Percentiles rank a stretch among this genome's conserved stretches.
phyloP scores from a whole-genome alignment of 805 yeast species.

The Spathaspora arborariae region DNA sequence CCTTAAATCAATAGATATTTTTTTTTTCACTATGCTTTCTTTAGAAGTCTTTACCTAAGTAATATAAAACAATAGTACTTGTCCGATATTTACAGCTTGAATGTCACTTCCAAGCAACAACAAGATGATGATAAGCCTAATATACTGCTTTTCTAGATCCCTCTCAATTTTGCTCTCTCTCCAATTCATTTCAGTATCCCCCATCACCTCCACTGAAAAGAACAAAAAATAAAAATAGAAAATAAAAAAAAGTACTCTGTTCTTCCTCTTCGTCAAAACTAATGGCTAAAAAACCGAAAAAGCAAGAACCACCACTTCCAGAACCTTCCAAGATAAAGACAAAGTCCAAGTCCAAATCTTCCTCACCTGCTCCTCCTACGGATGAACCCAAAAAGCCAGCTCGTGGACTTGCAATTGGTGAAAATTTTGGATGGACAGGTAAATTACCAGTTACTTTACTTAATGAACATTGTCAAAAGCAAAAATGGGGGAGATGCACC shows the following conservation, averaged over 20 bases:
- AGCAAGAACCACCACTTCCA: constrained; percentile 6
- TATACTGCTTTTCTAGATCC: too few species aligned
- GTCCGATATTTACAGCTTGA: too few species aligned
- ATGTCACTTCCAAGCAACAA: too few species aligned
- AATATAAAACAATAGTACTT: too few species aligned
- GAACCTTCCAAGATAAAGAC: constrained; percentile 1
- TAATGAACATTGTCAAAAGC: constrained; percentile 83
- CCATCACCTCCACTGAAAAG: neutral
- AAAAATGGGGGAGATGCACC: constrained; percentile 83
- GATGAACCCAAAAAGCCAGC: constrained; percentile 27
- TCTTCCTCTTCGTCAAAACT: neutral
- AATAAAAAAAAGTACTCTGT: neutral
- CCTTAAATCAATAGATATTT: neutral
- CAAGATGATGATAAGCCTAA: too few species aligned
- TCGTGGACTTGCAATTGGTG: constrained; percentile 42
- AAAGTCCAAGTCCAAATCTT: constrained; percentile 4
- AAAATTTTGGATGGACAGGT: constrained; percentile 88
- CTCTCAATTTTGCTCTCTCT: too few species aligned
- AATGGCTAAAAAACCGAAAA: constrained; percentile 16
- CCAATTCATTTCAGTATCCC: too few species aligned
- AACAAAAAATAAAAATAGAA: neutral
- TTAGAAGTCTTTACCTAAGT: too few species aligned
- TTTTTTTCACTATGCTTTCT: neutral
- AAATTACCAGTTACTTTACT: constrained; percentile 83
- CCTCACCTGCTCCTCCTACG: neutral